Conservation (phyloP, 2,329 filamentous ascomycete genomes). For the Ilyonectria robusta region DNA sequence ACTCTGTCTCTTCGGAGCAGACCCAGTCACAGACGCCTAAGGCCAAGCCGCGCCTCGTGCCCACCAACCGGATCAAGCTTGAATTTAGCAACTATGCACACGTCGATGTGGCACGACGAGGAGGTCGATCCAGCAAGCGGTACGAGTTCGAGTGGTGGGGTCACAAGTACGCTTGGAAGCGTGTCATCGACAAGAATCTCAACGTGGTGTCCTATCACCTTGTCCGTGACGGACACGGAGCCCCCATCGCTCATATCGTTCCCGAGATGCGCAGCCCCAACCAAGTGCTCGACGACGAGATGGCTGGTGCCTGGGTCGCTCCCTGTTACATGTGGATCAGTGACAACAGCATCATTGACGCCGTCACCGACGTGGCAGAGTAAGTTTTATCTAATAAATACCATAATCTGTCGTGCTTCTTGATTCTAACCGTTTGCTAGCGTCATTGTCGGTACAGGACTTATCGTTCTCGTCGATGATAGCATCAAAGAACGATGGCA, state of each 20-base stretch:
- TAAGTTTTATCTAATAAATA: slow-evolving; percentile 60
- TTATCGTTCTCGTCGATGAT: slow-evolving; percentile 91
- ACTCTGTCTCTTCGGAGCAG: slow-evolving; percentile 35
- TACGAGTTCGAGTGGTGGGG: slow-evolving; percentile 98
- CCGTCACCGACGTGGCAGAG: slow-evolving; percentile 87
- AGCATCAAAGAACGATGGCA: slow-evolving; percentile 87
- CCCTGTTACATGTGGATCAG: slow-evolving; percentile 93
- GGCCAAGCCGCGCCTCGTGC: slow-evolving; percentile 58
- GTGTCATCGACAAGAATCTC: slow-evolving; percentile 79
- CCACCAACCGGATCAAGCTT: slow-evolving; percentile 86
- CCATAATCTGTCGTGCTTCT: slow-evolving; percentile 2
- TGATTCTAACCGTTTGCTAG: slow-evolving; percentile 62
- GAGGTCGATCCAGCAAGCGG: slow-evolving; percentile 75
- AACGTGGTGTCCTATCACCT: slow-evolving; percentile 84
- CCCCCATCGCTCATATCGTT: slow-evolving; percentile 85
- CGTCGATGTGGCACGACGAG: slow-evolving; percentile 82
- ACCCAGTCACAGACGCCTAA: slow-evolving; percentile 45
- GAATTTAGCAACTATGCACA: slow-evolving; percentile 99
- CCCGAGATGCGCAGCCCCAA: slow-evolving; percentile 81
- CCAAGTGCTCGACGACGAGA: slow-evolving; percentile 79
- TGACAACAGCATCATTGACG: slow-evolving; percentile 78
- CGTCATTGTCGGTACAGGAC: slow-evolving; percentile 89
- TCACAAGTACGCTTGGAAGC: slow-evolving; percentile 86
- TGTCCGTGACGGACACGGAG: slow-evolving; percentile 73
- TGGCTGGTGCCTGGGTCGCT: slow-evolving; percentile 89